phyloP scores from a whole-genome alignment of 2,329 filamentous ascomycete genomes.

The Aspergillus sp. region DNA sequence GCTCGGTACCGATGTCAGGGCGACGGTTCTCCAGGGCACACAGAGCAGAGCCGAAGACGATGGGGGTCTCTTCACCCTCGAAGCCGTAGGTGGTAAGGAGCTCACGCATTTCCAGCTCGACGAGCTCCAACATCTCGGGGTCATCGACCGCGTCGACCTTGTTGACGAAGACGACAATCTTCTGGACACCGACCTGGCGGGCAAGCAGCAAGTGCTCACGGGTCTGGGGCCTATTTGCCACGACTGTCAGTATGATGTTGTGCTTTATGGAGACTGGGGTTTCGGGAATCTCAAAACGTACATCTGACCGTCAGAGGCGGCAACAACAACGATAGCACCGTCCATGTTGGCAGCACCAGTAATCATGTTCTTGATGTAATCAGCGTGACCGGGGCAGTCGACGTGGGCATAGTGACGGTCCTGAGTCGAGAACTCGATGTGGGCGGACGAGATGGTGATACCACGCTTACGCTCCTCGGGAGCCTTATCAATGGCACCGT shows the following conservation, averaged over 20 bases:
- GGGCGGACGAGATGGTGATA: constrained; percentile 98
- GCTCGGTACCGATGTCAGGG: constrained; percentile 79
- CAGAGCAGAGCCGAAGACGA: constrained; percentile 94
- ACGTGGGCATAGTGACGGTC: constrained; percentile 97
- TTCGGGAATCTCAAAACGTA: constrained; percentile 32
- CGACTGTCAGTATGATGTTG: constrained; percentile 19
- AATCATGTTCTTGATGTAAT: constrained; percentile 99
- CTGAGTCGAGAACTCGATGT: constrained; percentile 97
- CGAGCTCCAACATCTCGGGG: constrained; percentile 98
- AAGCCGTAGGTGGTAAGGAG: constrained; percentile 90
- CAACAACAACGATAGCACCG: constrained; percentile 97
- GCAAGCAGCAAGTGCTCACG: constrained; percentile 96
- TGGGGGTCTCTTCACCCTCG: constrained; percentile 96
- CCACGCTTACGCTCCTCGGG: constrained; percentile 99
- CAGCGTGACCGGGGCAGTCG: constrained; percentile 98
- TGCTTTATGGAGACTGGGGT: background rate
- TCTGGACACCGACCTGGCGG: constrained; percentile 96
- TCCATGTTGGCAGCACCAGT: constrained; percentile 99
- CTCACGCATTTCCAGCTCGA: constrained; percentile 99
- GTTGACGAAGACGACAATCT: constrained; percentile 99
- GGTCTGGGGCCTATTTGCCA: constrained; percentile 73
- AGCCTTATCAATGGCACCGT: constrained; percentile 97
- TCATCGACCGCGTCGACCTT: constrained; percentile 98
- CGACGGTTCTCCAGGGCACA: constrained; percentile 86
- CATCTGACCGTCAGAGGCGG: constrained; percentile 98